Base-by-base conservation (phyloP, 1,284 basidiomycete species). In the Pascua sp. region DNA sequence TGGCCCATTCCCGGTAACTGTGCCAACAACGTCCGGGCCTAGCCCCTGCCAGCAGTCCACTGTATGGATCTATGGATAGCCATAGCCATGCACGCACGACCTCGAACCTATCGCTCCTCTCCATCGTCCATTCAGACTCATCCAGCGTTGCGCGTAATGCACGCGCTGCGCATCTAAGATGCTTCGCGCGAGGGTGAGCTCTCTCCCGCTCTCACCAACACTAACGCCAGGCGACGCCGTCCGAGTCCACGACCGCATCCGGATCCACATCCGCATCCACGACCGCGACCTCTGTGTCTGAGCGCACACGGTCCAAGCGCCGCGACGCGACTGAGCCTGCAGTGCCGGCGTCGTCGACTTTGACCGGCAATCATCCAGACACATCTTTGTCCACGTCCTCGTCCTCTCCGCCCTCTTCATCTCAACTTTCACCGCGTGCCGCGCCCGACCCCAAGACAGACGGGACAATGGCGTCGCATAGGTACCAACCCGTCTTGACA, bases 141-240 rank as follows among this genome's bases (percentile, higher is more conserved):
- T 32, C 24, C 24, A 32, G 24, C 24, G 7, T 32, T 32, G 24
- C 24, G 24, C 24, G 24, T 32, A 32, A 32, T 32, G 24, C 24
- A 32, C 24, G 24, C 24, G 24, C 7, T 32, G 24, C 24, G 24
- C 24, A 24, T 40, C 17, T 40, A 49, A 9, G 38, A 49, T 49
- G 47, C 47, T 38, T 39, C 47, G 47, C n/a, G 47, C 38, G 17
- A 49, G 47, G 47, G 47, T 49, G 47, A 49, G 47, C 41, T n/a
- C 12, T 12, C 46, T 47, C 32, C 32, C 46, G 46, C 36, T 15
- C 13, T n/a, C 46, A 37, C 32, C 46, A 37, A n/a, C 10, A 15
- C 32, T 37, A 17, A 15, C 24, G 24, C 24, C 24, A 32, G 24
- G 24, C 24, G 24, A 32, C 24, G 24, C 24, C 24, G 24, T 32